Evolutionary conservation across 2,329 filamentous ascomycete species (phyloP).

Genomic region (Ophiobolus disseminans): DNA sequence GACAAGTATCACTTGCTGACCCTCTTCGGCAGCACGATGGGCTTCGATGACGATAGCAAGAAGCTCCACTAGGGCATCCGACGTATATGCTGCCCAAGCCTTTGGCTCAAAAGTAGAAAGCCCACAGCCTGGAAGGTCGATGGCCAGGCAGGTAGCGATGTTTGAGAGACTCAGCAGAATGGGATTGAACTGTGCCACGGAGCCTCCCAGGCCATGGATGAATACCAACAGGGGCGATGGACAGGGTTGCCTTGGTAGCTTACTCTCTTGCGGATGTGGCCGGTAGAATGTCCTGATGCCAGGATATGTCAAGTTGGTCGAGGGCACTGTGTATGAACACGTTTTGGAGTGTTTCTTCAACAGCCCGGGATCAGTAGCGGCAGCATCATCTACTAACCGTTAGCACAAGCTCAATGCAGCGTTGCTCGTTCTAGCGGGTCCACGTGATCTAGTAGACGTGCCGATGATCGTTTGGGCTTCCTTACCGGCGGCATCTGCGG

Average conservation of each 20-base stretch:
- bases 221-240: conserved; percentile 87
- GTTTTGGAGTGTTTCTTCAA: conserved; percentile 77
- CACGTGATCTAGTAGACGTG: conserved; percentile 16
- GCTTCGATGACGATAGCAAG: conserved; percentile 76
- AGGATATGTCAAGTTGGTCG: conserved; percentile 70
- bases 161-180: conserved; percentile 83
- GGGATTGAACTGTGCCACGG: conserved; percentile 83
- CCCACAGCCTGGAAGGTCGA: conserved; percentile 92
- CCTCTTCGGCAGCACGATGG: conserved; percentile 68
- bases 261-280: conserved; percentile 80
- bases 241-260: conserved; percentile 75
- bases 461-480: conserved; percentile 16
- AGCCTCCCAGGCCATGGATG: conserved; percentile 92
- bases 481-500: conserved; percentile 38
- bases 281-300: conserved; percentile 83
- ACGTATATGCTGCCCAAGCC: conserved; percentile 79
- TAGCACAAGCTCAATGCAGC: conserved; percentile 8
- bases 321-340: conserved; percentile 73
- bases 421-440: conserved; percentile 1
- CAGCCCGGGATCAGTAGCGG: conserved; percentile 75
- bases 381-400: conserved; percentile 49
- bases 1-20: conserved; percentile 78
- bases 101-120: conserved; percentile 75
- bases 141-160: conserved; percentile 80
- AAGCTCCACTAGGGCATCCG: conserved; percentile 76